Conservation (phyloP, 2,329 filamentous ascomycete genomes). For the Aspergillus sp. region DNA sequence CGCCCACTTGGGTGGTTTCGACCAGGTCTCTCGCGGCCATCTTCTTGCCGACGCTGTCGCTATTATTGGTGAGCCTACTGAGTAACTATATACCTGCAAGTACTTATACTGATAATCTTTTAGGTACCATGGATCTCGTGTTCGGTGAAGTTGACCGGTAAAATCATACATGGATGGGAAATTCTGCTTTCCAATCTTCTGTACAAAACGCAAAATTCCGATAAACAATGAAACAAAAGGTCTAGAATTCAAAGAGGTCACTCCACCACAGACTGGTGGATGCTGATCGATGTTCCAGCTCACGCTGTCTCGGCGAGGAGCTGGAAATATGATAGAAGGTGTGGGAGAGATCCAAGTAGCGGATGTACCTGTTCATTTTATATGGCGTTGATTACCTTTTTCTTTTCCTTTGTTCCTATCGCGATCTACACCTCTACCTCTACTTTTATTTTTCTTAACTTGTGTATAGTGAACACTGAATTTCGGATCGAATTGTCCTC, state of each 20-base stretch:
- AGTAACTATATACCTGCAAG: neutral
- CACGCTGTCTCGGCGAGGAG: neutral
- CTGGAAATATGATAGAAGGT: conserved; percentile 13
- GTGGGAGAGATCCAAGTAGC: conserved; percentile 6
- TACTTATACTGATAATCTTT: conserved; percentile 17
- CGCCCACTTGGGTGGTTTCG: conserved; percentile 89
- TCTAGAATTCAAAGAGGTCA: neutral
- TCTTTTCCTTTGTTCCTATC: conserved; percentile 25
- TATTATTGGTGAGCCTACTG: conserved; percentile 66
- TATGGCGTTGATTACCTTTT: conserved; percentile 37
- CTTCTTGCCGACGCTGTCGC: conserved; percentile 94
- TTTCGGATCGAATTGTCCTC: conserved; percentile 4
- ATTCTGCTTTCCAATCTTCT: conserved; percentile 14
- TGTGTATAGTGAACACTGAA: conserved; percentile 21
- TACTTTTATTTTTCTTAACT: conserved; percentile 13
- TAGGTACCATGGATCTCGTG: conserved; percentile 77
- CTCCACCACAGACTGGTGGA: neutral
- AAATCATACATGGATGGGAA: conserved; percentile 17
- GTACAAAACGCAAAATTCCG: conserved; percentile 15
- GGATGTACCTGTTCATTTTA: conserved; percentile 22
- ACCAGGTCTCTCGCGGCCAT: conserved; percentile 89
- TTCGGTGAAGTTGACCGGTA: conserved; percentile 69
- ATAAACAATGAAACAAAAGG: conserved; percentile 8
- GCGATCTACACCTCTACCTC: conserved; percentile 16
- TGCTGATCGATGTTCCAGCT: neutral